Percentiles rank a stretch among this genome's conserved stretches.
These are phyloP conservation scores for Mucor velutinosus DNA, from an alignment of 371 early-diverging fungal species.

Conservation along the genomic window DNA sequence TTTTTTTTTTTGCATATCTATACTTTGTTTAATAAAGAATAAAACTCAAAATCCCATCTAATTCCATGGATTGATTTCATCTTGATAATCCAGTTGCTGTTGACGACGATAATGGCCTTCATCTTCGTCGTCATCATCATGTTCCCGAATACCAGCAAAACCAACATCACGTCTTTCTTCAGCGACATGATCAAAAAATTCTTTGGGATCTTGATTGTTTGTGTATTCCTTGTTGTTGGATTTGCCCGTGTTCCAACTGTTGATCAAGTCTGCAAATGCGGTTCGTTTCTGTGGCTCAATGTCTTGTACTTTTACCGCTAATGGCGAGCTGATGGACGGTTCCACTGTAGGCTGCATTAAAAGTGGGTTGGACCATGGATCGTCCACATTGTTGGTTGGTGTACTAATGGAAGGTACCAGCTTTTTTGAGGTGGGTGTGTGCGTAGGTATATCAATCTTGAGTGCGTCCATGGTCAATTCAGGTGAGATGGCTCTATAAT, in stretches of 20 bases:
- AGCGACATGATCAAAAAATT: conserved; percentile 39
- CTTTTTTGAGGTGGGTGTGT: not conserved
- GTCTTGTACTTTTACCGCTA: conserved; percentile 10
- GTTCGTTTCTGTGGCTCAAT: conserved; percentile 44
- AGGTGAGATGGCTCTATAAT: conserved; percentile 5
- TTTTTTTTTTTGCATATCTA: not conserved
- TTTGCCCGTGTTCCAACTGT: conserved; percentile 39
- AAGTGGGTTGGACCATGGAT: conserved; percentile 14
- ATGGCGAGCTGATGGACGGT: conserved; percentile 21
- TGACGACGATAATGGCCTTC: not conserved
- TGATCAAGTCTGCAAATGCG: conserved; percentile 51
- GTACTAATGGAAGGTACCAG: conserved; percentile 21
- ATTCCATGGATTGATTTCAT: conserved; percentile 28
- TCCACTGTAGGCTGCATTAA: not conserved
- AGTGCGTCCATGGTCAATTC: conserved; percentile 15
- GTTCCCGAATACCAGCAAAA: conserved; percentile 41
- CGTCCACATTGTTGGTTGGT: conserved; percentile 19
- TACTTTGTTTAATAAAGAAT: not conserved
- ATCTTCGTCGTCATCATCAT: not conserved
- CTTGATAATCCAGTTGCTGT: not conserved
- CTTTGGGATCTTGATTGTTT: conserved; percentile 17
- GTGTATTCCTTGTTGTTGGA: not conserved
- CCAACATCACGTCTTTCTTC: conserved; percentile 46
- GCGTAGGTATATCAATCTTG: not conserved
- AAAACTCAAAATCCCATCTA: not conserved